Evolutionary conservation across 1,139 yeast species (phyloP), one percentile per base, ranked within the genome.

Genomic region (Eremothecium gossypii): DNA sequence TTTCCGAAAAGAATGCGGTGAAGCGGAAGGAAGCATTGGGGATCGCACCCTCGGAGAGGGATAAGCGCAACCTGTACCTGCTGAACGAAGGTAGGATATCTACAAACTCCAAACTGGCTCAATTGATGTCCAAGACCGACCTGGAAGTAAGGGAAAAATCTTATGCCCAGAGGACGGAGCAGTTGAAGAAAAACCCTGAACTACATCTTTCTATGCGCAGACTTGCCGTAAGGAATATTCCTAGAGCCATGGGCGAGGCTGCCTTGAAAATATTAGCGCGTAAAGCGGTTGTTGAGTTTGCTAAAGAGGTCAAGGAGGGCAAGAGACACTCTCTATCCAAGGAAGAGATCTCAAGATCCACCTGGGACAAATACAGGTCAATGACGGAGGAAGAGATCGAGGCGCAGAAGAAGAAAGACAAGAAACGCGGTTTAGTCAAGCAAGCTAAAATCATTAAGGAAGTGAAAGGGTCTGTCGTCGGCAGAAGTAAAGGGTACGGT

Each of bases 401-500:
- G 27, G 55, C 51, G 30, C 49, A 48, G 36, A 59, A 61, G 50
- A 82, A 79, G 54, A 82, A 76, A 50, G 77, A 83, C 47, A 81
- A 81, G 58, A 78, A 81, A 49, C 77, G 77, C 42, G 98, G 99
- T 67, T 87, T 91, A 36, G 95, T 91, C 6, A 81, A 78, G 60
- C 98, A 91, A 64, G 84, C 96, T 27, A 91, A 91, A 67, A 82
- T 91, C 49, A 83, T 91, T 47, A 83, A 79, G 72, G 98, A 91
- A 66, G 83, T 85, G 38, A 89, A 89, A 61, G 94, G 87, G 1
- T 73, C 93, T 10, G 85, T 83, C 33, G 65, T 74, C 28, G 98
- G 97, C 42, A 76, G 98, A 66, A 81, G 93, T 61, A 79, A 97
- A 69, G 98, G 99, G 47, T 91, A 89, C 56, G 99, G 99, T 49